phyloP scores from a whole-genome alignment of 2,329 filamentous ascomycete species.

The Bipolaris bicolor region DNA sequence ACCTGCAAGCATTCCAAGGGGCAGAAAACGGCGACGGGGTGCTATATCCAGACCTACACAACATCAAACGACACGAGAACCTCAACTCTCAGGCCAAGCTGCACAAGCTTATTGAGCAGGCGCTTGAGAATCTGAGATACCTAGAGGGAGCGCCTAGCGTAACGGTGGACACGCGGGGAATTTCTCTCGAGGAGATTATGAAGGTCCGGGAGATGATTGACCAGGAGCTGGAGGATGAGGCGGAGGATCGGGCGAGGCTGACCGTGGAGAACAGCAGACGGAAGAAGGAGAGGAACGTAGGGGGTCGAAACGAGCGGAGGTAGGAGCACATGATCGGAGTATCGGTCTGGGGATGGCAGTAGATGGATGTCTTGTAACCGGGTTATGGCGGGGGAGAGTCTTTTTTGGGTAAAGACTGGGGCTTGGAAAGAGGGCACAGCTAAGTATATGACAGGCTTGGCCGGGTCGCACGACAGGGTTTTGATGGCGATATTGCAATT shows the following conservation, averaged over 20 bases:
- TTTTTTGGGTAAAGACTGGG: background rate
- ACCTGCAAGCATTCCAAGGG: constrained; percentile 81
- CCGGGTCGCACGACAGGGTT: background rate
- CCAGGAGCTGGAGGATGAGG: constrained; percentile 68
- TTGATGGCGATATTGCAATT: too few relatives aligned
- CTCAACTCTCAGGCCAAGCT: constrained; percentile 79
- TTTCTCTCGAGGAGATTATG: constrained; percentile 70
- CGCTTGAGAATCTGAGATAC: constrained; percentile 85
- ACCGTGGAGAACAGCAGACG: constrained; percentile 57
- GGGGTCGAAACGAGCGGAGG: constrained; percentile 51
- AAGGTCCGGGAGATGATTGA: constrained; percentile 71
- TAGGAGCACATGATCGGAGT: constrained; percentile 10
- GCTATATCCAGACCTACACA: constrained; percentile 86
- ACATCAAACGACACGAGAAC: constrained; percentile 74
- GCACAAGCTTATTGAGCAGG: constrained; percentile 74
- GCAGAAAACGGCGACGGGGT: constrained; percentile 73
- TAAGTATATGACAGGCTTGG: background rate
- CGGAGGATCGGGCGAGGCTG: constrained; percentile 65
- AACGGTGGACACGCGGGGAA: constrained; percentile 75
- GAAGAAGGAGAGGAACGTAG: constrained; percentile 53
- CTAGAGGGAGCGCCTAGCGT: constrained; percentile 79
- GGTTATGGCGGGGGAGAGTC: background rate
- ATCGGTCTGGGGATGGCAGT: background rate
- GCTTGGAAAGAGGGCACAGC: background rate
- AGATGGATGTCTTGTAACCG: background rate